A percentile compares a stretch with the other conserved stretches of the same genome.
These are phyloP conservation scores for Lecanicillium sp. DNA, from an alignment of 2,329 filamentous ascomycete species.

Conservation along the genomic window DNA sequence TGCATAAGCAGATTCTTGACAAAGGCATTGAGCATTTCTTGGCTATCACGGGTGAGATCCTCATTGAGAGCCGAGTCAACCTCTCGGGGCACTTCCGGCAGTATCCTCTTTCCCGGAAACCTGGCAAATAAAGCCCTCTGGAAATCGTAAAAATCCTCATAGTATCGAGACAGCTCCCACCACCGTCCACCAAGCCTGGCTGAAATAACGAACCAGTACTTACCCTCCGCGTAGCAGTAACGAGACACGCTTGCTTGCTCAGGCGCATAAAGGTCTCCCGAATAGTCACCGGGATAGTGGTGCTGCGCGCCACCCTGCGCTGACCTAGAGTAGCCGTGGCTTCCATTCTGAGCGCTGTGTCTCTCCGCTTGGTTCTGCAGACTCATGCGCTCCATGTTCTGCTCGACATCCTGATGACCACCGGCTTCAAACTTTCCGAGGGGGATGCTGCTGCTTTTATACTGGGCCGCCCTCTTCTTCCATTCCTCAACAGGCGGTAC, in stretches of 20 bases:
- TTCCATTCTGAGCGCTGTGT: background rate
- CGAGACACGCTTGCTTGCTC: conserved; percentile 78
- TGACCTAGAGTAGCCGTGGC: background rate
- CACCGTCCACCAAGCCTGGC: conserved; percentile 78
- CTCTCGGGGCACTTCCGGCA: conserved; percentile 97
- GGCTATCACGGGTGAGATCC: no score
- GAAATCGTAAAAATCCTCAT: conserved; percentile 98
- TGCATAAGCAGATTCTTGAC: conserved; percentile 85
- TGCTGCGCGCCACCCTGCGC: conserved; percentile 6
- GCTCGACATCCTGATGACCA: conserved; percentile 12
- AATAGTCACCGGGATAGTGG: conserved; percentile 23
- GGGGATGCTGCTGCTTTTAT: conserved; percentile 98
- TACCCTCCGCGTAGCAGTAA: conserved; percentile 94
- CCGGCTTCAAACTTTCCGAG: conserved; percentile 77
- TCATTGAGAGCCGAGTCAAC: conserved; percentile 98
- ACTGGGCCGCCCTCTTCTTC: conserved; percentile 99
- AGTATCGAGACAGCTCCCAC: conserved; percentile 91
- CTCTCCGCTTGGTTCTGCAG: conserved; percentile 19
- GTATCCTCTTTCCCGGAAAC: conserved; percentile 76
- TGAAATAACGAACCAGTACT: conserved; percentile 98
- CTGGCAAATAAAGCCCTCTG: conserved; percentile 90
- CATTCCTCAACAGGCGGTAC: conserved; percentile 95
- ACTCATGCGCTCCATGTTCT: conserved; percentile 13
- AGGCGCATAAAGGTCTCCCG: conserved; percentile 60
- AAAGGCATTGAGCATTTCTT: conserved; percentile 91